phyloP scores from a whole-genome alignment of 2,329 filamentous ascomycete genomes.

The Apiospora malaysiana region DNA sequence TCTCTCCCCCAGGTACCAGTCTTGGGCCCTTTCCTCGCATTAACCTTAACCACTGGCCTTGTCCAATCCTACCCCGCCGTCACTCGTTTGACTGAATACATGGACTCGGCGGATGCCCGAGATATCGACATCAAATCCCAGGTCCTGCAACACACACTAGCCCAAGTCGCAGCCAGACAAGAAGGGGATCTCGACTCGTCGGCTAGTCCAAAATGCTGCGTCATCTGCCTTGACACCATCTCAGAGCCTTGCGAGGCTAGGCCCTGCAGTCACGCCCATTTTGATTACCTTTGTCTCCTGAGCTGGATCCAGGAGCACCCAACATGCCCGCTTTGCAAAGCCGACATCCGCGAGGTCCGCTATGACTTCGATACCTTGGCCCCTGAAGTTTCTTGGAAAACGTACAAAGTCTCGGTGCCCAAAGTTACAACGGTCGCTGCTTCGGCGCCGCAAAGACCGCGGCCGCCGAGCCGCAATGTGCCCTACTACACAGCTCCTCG shows the following conservation, averaged over 20 bases:
- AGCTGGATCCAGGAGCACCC: slow-evolving; percentile 79
- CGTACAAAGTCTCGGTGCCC: slow-evolving; percentile 57
- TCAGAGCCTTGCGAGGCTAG: slow-evolving; percentile 73
- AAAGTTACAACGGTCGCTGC: slow-evolving; percentile 6
- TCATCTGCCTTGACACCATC: slow-evolving; percentile 84
- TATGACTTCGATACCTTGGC: slow-evolving; percentile 64
- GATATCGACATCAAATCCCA: slow-evolving; percentile 46
- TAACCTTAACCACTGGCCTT: too few relatives aligned
- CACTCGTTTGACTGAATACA: slow-evolving; percentile 27
- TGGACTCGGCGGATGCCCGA: slow-evolving; percentile 37
- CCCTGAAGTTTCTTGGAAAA: slow-evolving; percentile 56
- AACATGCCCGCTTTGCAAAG: slow-evolving; percentile 80
- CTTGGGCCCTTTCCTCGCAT: background rate
- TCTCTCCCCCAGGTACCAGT: too few relatives aligned
- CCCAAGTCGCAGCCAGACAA: slow-evolving; percentile 43
- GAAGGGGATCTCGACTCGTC: slow-evolving; percentile 29
- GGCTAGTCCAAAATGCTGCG: slow-evolving; percentile 60
- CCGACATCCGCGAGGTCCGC: slow-evolving; percentile 61
- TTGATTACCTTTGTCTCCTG: slow-evolving; percentile 84
- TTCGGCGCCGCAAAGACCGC: slow-evolving; percentile 4
- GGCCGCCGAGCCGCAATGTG: slow-evolving; percentile 20
- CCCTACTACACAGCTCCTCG: slow-evolving; percentile 20
- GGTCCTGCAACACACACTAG: slow-evolving; percentile 52
- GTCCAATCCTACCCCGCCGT: background rate
- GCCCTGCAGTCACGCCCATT: slow-evolving; percentile 81